Evolutionary conservation across 257 asterid species (phyloP), one percentile per base, ranked within the genome.

Genomic region (Solanum phureja): DNA sequence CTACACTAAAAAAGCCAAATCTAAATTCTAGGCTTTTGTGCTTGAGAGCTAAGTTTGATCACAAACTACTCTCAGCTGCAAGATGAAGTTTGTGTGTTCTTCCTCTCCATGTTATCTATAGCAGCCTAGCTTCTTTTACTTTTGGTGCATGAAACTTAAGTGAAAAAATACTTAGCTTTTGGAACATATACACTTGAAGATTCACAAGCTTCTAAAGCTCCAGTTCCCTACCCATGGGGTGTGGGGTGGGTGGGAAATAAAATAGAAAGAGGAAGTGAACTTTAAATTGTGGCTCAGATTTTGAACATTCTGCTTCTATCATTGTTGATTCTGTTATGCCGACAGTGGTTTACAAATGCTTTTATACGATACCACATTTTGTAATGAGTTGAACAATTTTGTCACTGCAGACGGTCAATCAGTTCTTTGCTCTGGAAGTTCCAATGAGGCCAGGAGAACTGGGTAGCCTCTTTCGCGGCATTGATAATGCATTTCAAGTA

Each of bases 401-500:
- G 49, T 75, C 89, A 74, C 90, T 91, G 93, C 98, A 95, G 99
- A 97, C 99, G 62, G 99, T 97, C 84, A 96, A 97, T 93, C 99
- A 97, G 56, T 94, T 97, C 92, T 97, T 95, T 90, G 96, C 93
- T 92, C 92, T 97, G 86, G 92, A 92, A 79, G 98, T 95, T 91
- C 98, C 98, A 87, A 95, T 95, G 98, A 95, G 98, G 91, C 91
- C 93, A 64, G 94, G 95, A 52, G 99, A 97, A 90, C 92, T 97
- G 88, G 93, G 92, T 90, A 95, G 98, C 92, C 98, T 97, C 86
- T 89, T 96, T 87, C 96, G 96, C 86, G 98, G 98, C 88, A 93
- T 97, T 89, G 99, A 95, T 92, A 97, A 92, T 95, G 97, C 98
- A 91, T 95, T 95, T 95, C 98, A 95, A 95, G 94, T 92, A 74